Evolutionary conservation across 768 basidiomycete species (phyloP).

Genomic region (Leccinum variicolor): DNA sequence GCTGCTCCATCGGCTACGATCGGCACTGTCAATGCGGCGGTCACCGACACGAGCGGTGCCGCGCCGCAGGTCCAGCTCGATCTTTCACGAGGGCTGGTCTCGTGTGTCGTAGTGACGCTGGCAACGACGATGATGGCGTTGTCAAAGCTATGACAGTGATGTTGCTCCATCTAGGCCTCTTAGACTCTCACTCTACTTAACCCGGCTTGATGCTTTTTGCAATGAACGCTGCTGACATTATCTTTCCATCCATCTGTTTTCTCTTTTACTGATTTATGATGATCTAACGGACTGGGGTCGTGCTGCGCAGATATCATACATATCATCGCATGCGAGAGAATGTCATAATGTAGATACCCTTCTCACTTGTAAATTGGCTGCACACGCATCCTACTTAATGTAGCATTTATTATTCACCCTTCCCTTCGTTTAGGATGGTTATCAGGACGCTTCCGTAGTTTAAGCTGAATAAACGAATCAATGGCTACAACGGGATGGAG

Average conservation of each 20-base stretch:
- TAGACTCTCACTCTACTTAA: neutral
- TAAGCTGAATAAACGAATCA: too few species aligned
- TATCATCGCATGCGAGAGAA: neutral
- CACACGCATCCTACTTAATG: neutral
- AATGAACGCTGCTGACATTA: neutral
- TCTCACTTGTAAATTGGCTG: neutral
- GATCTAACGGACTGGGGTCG: neutral
- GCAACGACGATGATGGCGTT: neutral
- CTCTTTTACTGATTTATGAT: neutral
- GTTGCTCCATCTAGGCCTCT: neutral
- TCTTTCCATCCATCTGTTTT: neutral
- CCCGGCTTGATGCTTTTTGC: neutral
- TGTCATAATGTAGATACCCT: neutral
- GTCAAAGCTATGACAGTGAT: constrained; percentile 7
- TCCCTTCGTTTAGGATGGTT: neutral
- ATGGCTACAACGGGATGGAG: too few species aligned
- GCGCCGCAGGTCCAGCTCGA: neutral
- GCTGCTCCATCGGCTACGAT: constrained; percentile 54
- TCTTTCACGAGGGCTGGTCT: neutral
- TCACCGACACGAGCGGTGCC: constrained; percentile 30
- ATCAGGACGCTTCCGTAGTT: neutral
- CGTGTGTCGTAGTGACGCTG: neutral
- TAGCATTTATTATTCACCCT: neutral
- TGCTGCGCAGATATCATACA: neutral
- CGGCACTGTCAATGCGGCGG: constrained; percentile 46